Evolutionary conservation across 768 basidiomycete species (phyloP).

Genomic region (Fibroporia radiculosa): DNA sequence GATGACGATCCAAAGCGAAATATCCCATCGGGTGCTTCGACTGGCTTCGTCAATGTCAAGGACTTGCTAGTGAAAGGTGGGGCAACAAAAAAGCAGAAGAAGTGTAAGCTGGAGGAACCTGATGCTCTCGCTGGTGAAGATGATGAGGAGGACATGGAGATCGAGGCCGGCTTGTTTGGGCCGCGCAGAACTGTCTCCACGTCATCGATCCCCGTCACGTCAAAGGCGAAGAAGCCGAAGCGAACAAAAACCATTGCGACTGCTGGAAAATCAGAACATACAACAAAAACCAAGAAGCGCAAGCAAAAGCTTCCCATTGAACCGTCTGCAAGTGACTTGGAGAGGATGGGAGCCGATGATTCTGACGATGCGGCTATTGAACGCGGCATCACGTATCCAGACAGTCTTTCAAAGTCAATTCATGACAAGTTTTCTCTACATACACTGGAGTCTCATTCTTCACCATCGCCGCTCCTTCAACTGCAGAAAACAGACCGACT

Average conservation of each 20-base stretch:
- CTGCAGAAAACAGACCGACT: too few species aligned
- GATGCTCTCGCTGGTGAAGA: constrained; percentile 45
- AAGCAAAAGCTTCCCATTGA: constrained; percentile 6
- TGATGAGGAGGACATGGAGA: constrained; percentile 62
- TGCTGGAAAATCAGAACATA: constrained; percentile 11
- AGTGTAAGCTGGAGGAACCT: constrained; percentile 23
- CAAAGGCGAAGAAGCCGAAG: constrained; percentile 27
- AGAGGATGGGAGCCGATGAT: constrained; percentile 41
- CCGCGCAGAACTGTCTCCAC: constrained; percentile 45
- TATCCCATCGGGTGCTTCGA: constrained; percentile 64
- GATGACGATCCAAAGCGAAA: constrained; percentile 62
- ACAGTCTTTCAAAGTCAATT: constrained; percentile 21
- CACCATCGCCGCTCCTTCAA: too few species aligned
- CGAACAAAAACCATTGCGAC: constrained; percentile 32
- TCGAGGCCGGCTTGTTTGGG: constrained; percentile 47
- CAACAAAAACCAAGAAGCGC: not conserved
- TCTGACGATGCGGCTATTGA: constrained; percentile 51
- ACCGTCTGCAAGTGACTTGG: constrained; percentile 34
- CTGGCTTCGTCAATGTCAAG: constrained; percentile 64
- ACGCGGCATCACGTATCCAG: too few species aligned
- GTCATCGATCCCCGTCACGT: constrained; percentile 29
- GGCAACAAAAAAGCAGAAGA: constrained; percentile 35
- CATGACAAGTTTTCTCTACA: too few species aligned
- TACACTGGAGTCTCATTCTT: too few species aligned
- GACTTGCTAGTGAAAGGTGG: constrained; percentile 48